phyloP scores from a whole-genome alignment of 1,284 basidiomycete genomes.

The Grifola frondosa region DNA sequence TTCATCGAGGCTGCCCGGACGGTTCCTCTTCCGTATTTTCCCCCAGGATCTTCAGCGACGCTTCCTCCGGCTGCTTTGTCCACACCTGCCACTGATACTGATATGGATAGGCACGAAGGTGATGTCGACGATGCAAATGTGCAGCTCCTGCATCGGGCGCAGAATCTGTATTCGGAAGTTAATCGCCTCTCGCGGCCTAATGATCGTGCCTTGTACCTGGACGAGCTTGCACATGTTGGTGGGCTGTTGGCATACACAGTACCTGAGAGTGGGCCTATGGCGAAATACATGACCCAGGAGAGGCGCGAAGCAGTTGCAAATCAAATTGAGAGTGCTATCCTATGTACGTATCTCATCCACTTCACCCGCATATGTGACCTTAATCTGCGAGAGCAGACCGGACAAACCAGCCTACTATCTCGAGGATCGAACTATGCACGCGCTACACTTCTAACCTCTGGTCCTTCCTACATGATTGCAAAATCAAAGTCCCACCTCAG shows the following conservation, averaged over 20 bases:
- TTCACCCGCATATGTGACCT: neutral
- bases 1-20: slow-evolving; percentile 84
- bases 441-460: slow-evolving; percentile 62
- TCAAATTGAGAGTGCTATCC: slow-evolving; percentile 83
- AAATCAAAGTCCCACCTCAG: slow-evolving; percentile 44
- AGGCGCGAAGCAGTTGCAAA: slow-evolving; percentile 79
- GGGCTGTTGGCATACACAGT: slow-evolving; percentile 75
- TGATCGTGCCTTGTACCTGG: slow-evolving; percentile 59
- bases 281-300: slow-evolving; percentile 69
- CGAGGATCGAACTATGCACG: slow-evolving; percentile 58
- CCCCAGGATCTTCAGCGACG: slow-evolving; percentile 19
- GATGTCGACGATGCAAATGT: slow-evolving; percentile 30
- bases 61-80: slow-evolving; percentile 10
- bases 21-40: slow-evolving; percentile 53
- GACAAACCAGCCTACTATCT: slow-evolving; percentile 49
- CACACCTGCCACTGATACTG: slow-evolving; percentile 9
- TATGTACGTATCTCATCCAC: slow-evolving; percentile 52
- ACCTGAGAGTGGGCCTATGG: slow-evolving; percentile 68
- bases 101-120: slow-evolving; percentile 20
- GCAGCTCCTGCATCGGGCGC: slow-evolving; percentile 52
- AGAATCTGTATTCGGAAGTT: slow-evolving; percentile 60
- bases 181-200: slow-evolving; percentile 48
- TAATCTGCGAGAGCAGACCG: slow-evolving; percentile 41
- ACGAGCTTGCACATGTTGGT: slow-evolving; percentile 71
- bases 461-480: slow-evolving; percentile 50